Evolutionary conservation across 192 early-diverging fungal genomes (phyloP).

Genomic region (Chytriomyces hyalinus): DNA sequence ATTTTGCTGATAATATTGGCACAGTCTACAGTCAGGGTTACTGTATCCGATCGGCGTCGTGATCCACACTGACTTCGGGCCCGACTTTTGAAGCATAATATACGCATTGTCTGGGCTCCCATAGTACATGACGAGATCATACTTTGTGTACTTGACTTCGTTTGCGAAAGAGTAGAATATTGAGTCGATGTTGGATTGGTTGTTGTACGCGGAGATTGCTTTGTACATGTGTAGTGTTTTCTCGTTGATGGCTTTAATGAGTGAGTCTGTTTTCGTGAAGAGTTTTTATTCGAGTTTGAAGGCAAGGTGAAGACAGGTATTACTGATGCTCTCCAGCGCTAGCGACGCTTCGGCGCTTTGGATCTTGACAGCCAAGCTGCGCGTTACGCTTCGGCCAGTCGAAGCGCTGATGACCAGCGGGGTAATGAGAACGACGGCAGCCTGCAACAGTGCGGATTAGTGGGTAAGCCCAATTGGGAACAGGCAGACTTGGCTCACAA

Average conservation of each 20-base stretch:
- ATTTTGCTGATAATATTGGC: background rate
- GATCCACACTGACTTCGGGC: background rate
- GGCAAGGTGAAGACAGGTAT: no score
- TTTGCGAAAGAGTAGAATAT: background rate
- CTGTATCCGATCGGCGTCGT: background rate
- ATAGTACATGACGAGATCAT: conserved; percentile 2
- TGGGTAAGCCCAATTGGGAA: background rate
- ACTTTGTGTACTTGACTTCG: background rate
- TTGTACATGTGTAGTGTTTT: background rate
- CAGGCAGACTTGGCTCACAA: background rate
- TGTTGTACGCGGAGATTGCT: background rate
- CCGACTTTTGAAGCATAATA: background rate
- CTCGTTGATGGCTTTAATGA: conserved; percentile 4
- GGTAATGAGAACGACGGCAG: background rate
- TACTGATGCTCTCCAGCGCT: background rate
- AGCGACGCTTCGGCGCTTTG: background rate
- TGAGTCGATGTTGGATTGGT: background rate
- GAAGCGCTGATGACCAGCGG: background rate
- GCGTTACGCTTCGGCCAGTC: background rate
- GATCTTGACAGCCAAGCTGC: background rate
- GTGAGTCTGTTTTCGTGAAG: background rate
- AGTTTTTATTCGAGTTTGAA: no score
- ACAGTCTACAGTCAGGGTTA: background rate
- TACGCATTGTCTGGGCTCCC: background rate
- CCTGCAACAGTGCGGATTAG: background rate